Conservation (phyloP, 1,284 basidiomycete species). For the Tranzscheliella williamsii region DNA sequence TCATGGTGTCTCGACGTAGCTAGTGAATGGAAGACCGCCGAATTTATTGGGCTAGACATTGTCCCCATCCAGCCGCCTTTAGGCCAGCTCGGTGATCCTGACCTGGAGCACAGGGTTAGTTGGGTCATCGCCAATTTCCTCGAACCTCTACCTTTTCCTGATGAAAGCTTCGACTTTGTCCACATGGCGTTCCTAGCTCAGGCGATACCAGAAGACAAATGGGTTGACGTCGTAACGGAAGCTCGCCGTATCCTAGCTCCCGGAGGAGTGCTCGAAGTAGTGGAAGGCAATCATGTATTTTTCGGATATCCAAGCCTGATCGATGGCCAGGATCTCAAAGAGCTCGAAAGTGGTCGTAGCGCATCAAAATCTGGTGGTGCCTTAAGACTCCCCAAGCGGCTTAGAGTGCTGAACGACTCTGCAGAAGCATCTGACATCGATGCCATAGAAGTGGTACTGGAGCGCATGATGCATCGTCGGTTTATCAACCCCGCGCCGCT, state of each 20-base stretch:
- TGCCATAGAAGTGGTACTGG: constrained; percentile 32
- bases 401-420: constrained; percentile 20
- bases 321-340: constrained; percentile 27
- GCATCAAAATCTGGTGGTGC: constrained; percentile 2
- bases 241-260: constrained; percentile 35
- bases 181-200: constrained; percentile 36
- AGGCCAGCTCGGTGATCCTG: constrained; percentile 19
- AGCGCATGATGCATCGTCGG: constrained; percentile 35
- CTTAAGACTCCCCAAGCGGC: constrained; percentile 18
- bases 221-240: constrained; percentile 36
- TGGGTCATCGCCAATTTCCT: constrained; percentile 54
- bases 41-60: constrained; percentile 50
- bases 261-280: constrained; percentile 36
- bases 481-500: constrained; percentile 41
- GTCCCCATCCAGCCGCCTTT: constrained; percentile 44
- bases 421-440: constrained; percentile 20
- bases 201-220: constrained; percentile 43
- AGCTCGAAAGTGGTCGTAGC: constrained; percentile 17
- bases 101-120: constrained; percentile 35
- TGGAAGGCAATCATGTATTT: constrained; percentile 43
- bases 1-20: constrained; percentile 46
- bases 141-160: constrained; percentile 47
- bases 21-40: constrained; percentile 37
- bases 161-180: constrained; percentile 48
- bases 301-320: constrained; percentile 32